Conservation (phyloP, 1,284 basidiomycete species). For the Naganishia sp. region DNA sequence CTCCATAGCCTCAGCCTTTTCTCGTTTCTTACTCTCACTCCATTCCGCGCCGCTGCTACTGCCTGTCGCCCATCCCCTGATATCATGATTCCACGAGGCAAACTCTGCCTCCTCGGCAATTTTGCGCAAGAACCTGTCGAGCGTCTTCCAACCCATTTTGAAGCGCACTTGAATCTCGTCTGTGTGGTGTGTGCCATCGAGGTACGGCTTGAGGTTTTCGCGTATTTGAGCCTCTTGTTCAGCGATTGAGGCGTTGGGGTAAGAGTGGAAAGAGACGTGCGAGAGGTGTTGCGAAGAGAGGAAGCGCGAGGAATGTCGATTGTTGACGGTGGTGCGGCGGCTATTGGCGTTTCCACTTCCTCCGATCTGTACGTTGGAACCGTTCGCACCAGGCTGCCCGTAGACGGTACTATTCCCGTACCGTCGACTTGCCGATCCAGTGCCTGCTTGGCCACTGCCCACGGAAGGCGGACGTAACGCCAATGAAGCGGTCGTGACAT, state of each 20-base stretch:
- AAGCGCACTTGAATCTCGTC: slow-evolving; percentile 85
- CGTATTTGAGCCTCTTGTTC: slow-evolving; percentile 39
- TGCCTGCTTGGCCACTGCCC: slow-evolving; percentile 7
- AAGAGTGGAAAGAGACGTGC: slow-evolving; percentile 17
- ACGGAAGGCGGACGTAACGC: slow-evolving; percentile 11
- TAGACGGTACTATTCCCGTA: background rate
- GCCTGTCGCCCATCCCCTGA: slow-evolving; percentile 15
- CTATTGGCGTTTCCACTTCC: slow-evolving; percentile 9
- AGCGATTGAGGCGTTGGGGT: slow-evolving; percentile 31
- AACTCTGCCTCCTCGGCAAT: slow-evolving; percentile 59
- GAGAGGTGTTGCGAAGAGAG: slow-evolving; percentile 21
- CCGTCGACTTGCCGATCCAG: slow-evolving; percentile 1
- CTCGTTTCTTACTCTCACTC: slow-evolving; percentile 17
- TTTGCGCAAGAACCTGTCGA: slow-evolving; percentile 71
- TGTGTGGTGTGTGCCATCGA: slow-evolving; percentile 86
- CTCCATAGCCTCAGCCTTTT: slow-evolving; percentile 19
- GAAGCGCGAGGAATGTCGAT: slow-evolving; percentile 12
- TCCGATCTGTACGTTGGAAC: background rate
- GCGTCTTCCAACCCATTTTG: slow-evolving; percentile 76
- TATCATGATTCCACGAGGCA: slow-evolving; percentile 5
- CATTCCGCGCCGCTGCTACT: slow-evolving; percentile 9
- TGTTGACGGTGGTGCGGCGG: slow-evolving; percentile 8
- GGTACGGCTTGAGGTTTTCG: slow-evolving; percentile 62
- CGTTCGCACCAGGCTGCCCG: background rate
- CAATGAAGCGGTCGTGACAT: slow-evolving; percentile 12